Percentiles rank a stretch among this genome's conserved stretches.
phyloP scores from a whole-genome alignment of 768 basidiomycete genomes.

The Pisolithus sp. region DNA sequence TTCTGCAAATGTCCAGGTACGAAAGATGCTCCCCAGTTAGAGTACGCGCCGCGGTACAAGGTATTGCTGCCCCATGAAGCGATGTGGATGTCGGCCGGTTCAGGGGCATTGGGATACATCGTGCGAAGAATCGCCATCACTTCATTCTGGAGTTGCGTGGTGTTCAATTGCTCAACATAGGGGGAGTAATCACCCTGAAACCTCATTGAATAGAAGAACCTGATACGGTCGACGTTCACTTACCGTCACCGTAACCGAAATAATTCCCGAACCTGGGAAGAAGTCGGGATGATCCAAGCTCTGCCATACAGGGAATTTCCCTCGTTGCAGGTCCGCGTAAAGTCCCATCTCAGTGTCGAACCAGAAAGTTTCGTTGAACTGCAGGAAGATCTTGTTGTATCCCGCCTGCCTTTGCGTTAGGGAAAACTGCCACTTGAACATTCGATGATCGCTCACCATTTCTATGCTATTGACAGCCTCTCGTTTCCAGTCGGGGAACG shows the following conservation, averaged over 20 bases:
- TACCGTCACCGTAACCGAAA: conserved; percentile 45
- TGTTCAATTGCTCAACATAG: conserved; percentile 49
- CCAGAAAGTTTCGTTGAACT: conserved; percentile 60
- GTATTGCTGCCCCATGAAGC: conserved; percentile 50
- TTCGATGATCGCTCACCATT: conserved; percentile 40
- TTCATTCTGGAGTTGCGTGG: conserved; percentile 43
- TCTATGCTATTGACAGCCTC: conserved; percentile 58
- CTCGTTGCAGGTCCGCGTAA: conserved; percentile 52
- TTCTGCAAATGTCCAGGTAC: conserved; percentile 48
- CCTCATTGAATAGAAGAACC: not conserved
- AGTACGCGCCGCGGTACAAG: conserved; percentile 43
- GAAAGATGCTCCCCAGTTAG: conserved; percentile 66
- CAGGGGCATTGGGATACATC: conserved; percentile 60
- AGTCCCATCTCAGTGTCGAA: conserved; percentile 44
- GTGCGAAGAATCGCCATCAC: conserved; percentile 46
- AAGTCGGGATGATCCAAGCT: conserved; percentile 52
- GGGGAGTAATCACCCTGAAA: conserved; percentile 53
- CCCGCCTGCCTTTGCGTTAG: conserved; percentile 31
- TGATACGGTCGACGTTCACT: conserved; percentile 4
- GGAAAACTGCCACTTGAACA: not conserved
- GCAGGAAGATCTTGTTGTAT: conserved; percentile 64
- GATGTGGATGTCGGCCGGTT: conserved; percentile 50
- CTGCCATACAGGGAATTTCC: conserved; percentile 65
- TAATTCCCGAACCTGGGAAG: conserved; percentile 52
- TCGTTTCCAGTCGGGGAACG: conserved; percentile 51